Conservation (phyloP, 768 basidiomycete genomes). For the Leccinum rimulosum region DNA sequence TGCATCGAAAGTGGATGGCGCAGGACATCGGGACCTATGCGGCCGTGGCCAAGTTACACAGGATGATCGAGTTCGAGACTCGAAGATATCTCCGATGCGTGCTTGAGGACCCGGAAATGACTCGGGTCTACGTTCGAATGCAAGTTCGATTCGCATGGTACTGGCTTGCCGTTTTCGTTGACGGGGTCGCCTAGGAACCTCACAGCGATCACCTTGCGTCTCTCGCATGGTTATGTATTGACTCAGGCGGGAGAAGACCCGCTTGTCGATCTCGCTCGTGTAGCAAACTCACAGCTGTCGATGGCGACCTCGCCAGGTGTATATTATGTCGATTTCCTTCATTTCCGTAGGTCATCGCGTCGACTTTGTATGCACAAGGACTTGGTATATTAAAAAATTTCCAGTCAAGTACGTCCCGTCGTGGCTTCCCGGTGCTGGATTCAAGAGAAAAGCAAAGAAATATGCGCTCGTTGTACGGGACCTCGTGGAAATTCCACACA, state of each 20-base stretch:
- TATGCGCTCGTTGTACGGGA: constrained; percentile 7
- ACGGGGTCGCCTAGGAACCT: background rate
- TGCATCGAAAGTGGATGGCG: constrained; percentile 19
- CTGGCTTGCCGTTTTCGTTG: background rate
- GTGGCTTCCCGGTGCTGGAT: constrained; percentile 22
- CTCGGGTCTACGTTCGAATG: background rate
- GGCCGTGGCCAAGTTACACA: constrained; percentile 9
- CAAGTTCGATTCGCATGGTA: too few species aligned
- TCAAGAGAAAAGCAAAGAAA: constrained; percentile 14
- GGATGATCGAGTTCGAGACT: constrained; percentile 19
- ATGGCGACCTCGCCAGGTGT: background rate
- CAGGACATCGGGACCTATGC: constrained; percentile 14
- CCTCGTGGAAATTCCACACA: constrained; percentile 12
- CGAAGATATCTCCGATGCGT: constrained; percentile 8
- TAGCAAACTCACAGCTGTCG: constrained; percentile 25
- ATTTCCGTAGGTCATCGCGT: constrained; percentile 7
- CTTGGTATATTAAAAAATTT: too few species aligned
- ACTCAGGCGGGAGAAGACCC: constrained; percentile 37
- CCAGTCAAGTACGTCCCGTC: constrained; percentile 26
- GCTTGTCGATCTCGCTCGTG: constrained; percentile 30
- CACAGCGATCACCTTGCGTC: constrained; percentile 32
- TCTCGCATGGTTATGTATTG: constrained; percentile 41
- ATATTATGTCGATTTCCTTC: constrained; percentile 19
- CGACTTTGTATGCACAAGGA: background rate
- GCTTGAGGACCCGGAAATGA: constrained; percentile 4